phyloP scores from a whole-genome alignment of 257 asterid genomes.

The Solanum commersonii region DNA sequence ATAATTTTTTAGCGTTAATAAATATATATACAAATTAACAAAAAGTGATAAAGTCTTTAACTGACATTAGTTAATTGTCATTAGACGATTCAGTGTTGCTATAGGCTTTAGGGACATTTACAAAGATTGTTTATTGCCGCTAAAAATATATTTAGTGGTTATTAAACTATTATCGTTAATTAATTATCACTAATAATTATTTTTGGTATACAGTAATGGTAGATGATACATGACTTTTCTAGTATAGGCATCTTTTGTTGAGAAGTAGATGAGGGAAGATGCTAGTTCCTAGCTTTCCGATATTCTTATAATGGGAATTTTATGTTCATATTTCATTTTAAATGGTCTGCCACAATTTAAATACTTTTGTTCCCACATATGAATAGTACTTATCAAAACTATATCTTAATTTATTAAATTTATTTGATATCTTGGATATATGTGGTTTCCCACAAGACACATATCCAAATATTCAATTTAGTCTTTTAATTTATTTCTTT shows the following conservation, averaged over 20 bases:
- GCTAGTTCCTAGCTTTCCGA: background rate
- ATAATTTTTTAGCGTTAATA: too few relatives aligned
- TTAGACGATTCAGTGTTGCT: too few relatives aligned
- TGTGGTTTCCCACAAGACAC: background rate
- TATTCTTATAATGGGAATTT: background rate
- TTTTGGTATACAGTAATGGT: background rate
- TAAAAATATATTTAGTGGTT: too few relatives aligned
- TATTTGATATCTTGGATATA: background rate
- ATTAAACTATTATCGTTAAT: too few relatives aligned
- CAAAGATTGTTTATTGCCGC: too few relatives aligned
- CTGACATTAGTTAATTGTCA: too few relatives aligned
- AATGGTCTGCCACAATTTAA: background rate
- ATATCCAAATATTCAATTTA: background rate
- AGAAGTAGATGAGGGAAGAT: background rate
- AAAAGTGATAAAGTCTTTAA: too few relatives aligned
- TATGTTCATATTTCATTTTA: background rate
- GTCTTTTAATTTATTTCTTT: background rate
- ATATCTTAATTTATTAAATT: background rate
- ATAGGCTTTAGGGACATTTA: too few relatives aligned
- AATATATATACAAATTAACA: too few relatives aligned
- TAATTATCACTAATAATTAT: too few relatives aligned
- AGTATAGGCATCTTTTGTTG: background rate
- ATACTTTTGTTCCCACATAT: background rate
- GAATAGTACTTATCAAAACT: background rate
- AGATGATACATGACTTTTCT: background rate